Conservation (phyloP, 2,329 filamentous ascomycete species). For the Aureobasidium sp. region DNA sequence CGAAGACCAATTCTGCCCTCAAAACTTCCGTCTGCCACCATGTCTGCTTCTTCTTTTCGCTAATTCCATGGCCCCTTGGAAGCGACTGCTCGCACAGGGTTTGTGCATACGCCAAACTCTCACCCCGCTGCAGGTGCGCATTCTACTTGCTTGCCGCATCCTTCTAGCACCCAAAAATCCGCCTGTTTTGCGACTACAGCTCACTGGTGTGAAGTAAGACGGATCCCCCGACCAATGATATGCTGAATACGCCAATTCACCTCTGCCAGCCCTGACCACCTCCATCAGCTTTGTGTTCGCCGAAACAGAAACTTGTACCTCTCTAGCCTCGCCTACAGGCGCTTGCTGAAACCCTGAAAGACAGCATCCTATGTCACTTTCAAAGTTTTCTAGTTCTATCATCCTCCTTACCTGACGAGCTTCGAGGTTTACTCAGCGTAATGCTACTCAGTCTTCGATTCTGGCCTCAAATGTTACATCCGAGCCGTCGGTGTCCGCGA, state of each 20-base stretch:
- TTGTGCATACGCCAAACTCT: slow-evolving; percentile 5
- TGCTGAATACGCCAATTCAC: neutral
- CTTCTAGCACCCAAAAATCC: neutral
- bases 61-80: neutral
- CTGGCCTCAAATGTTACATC: neutral
- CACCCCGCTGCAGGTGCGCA: neutral
- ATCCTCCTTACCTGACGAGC: neutral
- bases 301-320: slow-evolving; percentile 3
- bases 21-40: neutral
- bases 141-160: neutral
- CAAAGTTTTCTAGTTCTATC: neutral
- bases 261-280: slow-evolving; percentile 11
- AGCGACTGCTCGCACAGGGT: neutral
- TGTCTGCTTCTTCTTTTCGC: neutral
- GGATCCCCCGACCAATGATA: slow-evolving; percentile 5
- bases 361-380: neutral
- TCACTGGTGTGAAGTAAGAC: slow-evolving; percentile 14
- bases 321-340: neutral
- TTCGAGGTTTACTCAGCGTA: neutral
- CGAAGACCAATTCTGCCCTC: neutral
- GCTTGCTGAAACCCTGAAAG: slow-evolving; percentile 9
- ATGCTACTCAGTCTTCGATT: neutral
- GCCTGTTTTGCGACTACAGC: neutral
- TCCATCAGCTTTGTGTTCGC: neutral
- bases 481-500: slow-evolving; percentile 8